A percentile compares a stretch with the other conserved stretches of the same genome.
These are phyloP conservation scores for Ceratocystis destructans DNA, from an alignment of 2,329 filamentous ascomycete genomes.

Conservation along the genomic window DNA sequence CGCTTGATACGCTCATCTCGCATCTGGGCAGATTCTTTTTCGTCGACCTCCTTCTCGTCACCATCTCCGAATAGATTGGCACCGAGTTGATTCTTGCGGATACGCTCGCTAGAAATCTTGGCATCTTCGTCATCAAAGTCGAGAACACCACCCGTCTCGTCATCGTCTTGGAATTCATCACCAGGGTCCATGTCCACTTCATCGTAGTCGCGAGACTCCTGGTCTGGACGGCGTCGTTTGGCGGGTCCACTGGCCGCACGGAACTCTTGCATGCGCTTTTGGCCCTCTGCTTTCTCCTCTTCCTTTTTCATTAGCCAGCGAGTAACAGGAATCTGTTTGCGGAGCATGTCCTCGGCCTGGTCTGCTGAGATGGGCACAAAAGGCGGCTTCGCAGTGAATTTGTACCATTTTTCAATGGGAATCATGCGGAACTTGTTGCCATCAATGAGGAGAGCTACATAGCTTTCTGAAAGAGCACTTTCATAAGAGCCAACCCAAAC, in stretches of 20 bases:
- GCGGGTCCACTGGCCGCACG: constrained; percentile 15
- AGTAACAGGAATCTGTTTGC: constrained; percentile 59
- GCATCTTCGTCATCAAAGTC: constrained; percentile 67
- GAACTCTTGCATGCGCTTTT: constrained; percentile 46
- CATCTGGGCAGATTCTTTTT: constrained; percentile 55
- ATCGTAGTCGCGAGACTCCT: constrained; percentile 42
- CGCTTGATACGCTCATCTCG: constrained; percentile 56
- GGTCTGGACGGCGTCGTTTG: constrained; percentile 10
- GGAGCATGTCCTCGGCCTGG: constrained; percentile 73
- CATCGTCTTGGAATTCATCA: constrained; percentile 75
- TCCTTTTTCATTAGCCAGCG: constrained; percentile 67
- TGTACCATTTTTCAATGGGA: constrained; percentile 92
- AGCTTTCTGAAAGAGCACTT: constrained; percentile 71
- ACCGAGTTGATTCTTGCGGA: constrained; percentile 68
- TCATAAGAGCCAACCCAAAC: constrained; percentile 89
- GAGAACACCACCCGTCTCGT: constrained; percentile 64
- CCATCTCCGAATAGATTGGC: constrained; percentile 68
- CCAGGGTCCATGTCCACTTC: constrained; percentile 50
- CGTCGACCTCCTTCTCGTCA: constrained; percentile 58
- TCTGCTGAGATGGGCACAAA: constrained; percentile 69
- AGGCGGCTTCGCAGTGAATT: constrained; percentile 64
- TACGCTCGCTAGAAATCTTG: constrained; percentile 56
- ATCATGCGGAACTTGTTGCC: constrained; percentile 65
- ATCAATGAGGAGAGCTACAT: constrained; percentile 63
- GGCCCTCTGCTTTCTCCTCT: constrained; percentile 38